A percentile compares a stretch with the other conserved stretches of the same genome.
Conservation (phyloP, 176 grass and related monocot genomes). For the Microstegium vimineum region DNA sequence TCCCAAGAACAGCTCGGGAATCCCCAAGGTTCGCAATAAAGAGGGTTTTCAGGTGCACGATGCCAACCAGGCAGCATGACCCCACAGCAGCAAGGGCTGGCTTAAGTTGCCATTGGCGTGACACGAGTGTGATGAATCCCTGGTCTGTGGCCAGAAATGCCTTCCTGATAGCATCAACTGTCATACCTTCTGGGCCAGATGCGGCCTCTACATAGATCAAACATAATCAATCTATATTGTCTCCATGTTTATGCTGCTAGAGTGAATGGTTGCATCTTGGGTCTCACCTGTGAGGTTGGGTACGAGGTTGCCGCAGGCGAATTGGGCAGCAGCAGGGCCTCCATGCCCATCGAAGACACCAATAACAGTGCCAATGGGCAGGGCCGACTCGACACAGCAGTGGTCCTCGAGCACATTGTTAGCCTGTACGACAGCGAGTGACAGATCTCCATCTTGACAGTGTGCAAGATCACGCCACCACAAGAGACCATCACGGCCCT, state of each 20-base stretch:
- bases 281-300: slow-evolving; percentile 53
- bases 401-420: slow-evolving; percentile 88
- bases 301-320: slow-evolving; percentile 67
- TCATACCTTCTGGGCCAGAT: slow-evolving; percentile 35
- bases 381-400: slow-evolving; percentile 68
- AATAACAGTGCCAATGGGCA: slow-evolving; percentile 63
- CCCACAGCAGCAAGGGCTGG: slow-evolving; percentile 68
- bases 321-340: slow-evolving; percentile 66
- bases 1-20: slow-evolving; percentile 71
- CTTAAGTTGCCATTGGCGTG: slow-evolving; percentile 39
- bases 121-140: slow-evolving; percentile 52
- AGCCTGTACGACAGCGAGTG: slow-evolving; percentile 79
- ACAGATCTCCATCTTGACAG: slow-evolving; percentile 54
- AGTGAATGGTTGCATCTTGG: neutral
- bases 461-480: slow-evolving; percentile 65
- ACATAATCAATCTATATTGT: neutral
- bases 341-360: slow-evolving; percentile 83
- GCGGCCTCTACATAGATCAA: slow-evolving; percentile 55
- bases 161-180: slow-evolving; percentile 41
- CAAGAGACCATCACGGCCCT: slow-evolving; percentile 51
- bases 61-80: slow-evolving; percentile 72
- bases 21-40: slow-evolving; percentile 85
- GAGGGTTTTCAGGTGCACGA: slow-evolving; percentile 54
- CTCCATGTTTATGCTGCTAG: too few species aligned
- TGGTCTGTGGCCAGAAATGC: slow-evolving; percentile 74